Percentiles rank a stretch among this genome's conserved stretches.
These are phyloP conservation scores for Arthrobotrys pseudoclavata DNA, from an alignment of 2,329 filamentous ascomycete species.

Conservation along the genomic window DNA sequence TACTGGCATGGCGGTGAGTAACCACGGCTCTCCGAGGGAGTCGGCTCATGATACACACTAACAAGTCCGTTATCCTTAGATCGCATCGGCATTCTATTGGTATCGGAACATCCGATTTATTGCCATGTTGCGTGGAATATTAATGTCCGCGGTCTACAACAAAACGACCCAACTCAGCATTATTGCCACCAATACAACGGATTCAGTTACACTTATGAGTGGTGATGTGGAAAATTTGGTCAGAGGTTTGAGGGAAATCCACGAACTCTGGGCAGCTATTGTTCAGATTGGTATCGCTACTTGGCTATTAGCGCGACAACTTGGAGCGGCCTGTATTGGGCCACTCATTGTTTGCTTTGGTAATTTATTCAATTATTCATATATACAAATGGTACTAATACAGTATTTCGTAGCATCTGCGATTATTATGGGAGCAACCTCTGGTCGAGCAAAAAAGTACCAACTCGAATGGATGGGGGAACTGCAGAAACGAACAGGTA, in stretches of 20 bases:
- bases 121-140: constrained; percentile 65
- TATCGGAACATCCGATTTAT: constrained; percentile 62
- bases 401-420: constrained; percentile 21
- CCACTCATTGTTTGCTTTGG: constrained; percentile 63
- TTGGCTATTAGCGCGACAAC: constrained; percentile 65
- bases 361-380: constrained; percentile 23
- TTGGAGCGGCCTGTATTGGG: constrained; percentile 65
- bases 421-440: constrained; percentile 62
- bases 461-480: constrained; percentile 64
- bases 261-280: constrained; percentile 67
- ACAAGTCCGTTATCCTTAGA: not conserved
- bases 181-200: constrained; percentile 66
- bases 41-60: constrained; percentile 40
- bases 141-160: constrained; percentile 65
- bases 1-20: constrained; percentile 63
- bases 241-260: constrained; percentile 65
- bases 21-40: constrained; percentile 31
- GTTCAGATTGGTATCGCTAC: constrained; percentile 65
- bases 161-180: constrained; percentile 65
- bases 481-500: constrained; percentile 64
- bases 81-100: constrained; percentile 62
- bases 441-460: constrained; percentile 62
- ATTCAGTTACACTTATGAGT: constrained; percentile 69
- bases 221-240: constrained; percentile 69
- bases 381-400: not conserved